Conservation (phyloP, 2,329 filamentous ascomycete species). For the Biscogniauxia sp. region DNA sequence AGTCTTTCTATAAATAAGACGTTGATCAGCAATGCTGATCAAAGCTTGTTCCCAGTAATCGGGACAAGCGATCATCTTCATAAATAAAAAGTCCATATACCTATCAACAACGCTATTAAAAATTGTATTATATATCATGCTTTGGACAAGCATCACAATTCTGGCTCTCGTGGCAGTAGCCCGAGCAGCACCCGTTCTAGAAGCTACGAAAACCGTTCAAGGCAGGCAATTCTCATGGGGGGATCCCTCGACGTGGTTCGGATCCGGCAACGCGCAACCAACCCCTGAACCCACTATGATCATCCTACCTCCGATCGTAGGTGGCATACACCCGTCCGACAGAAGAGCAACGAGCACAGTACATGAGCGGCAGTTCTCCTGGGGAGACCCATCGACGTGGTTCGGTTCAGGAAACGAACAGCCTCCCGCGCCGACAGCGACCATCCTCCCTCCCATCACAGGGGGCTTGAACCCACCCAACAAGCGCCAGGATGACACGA, state of each 20-base stretch:
- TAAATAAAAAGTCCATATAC: slow-evolving; percentile 1
- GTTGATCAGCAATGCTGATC: slow-evolving; percentile 13
- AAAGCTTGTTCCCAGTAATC: neutral
- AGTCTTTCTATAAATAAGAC: slow-evolving; percentile 18
- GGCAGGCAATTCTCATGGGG: slow-evolving; percentile 22
- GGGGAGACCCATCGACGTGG: slow-evolving; percentile 15
- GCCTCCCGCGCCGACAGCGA: slow-evolving; percentile 7
- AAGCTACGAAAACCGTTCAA: slow-evolving; percentile 23
- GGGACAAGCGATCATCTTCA: neutral
- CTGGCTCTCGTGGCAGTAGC: slow-evolving; percentile 29
- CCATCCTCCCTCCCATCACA: slow-evolving; percentile 13
- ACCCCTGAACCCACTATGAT: slow-evolving; percentile 20
- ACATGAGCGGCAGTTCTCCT: slow-evolving; percentile 14
- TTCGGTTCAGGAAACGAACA: slow-evolving; percentile 10
- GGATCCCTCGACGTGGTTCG: slow-evolving; percentile 23
- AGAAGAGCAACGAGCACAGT: slow-evolving; percentile 13
- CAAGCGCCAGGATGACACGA: slow-evolving; percentile 13
- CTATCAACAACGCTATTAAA: neutral
- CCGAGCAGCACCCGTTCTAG: slow-evolving; percentile 26
- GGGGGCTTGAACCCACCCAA: slow-evolving; percentile 14
- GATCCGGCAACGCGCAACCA: slow-evolving; percentile 7
- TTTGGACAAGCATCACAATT: slow-evolving; percentile 21
- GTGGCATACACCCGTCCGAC: slow-evolving; percentile 23
- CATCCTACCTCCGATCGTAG: slow-evolving; percentile 22
- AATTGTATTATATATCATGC: slow-evolving; percentile 19